These are phyloP conservation scores for Xylaria palmicola DNA, from an alignment of 495 filamentous ascomycete genomes.

Conservation along the genomic window DNA sequence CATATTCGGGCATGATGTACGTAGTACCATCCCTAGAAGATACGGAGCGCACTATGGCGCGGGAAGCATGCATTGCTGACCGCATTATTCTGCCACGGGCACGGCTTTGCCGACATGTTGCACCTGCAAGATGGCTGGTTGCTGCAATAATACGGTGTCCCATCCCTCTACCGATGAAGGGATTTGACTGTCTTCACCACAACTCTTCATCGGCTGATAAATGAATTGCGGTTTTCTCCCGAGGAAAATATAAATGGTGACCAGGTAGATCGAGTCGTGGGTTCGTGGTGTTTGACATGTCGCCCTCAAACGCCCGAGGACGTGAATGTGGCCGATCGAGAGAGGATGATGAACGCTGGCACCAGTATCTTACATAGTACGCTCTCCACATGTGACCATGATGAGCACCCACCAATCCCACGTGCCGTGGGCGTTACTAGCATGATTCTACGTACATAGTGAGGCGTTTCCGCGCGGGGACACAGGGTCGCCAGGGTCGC, in stretches of 20 bases:
- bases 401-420: neutral
- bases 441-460: too few relatives aligned
- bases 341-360: neutral
- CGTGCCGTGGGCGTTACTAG: neutral
- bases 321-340: neutral
- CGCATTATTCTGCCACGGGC: neutral
- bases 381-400: constrained; percentile 3
- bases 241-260: too few relatives aligned
- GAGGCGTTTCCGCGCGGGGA: too few relatives aligned
- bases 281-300: neutral
- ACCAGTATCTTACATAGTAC: neutral
- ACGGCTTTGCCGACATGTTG: neutral
- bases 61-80: constrained; percentile 7
- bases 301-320: neutral
- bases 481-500: too few relatives aligned
- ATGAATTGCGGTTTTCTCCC: neutral
- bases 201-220: neutral
- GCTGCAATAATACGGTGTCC: constrained; percentile 6
- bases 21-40: constrained; percentile 2
- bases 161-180: neutral
- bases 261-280: too few relatives aligned
- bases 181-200: neutral
- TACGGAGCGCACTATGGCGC: neutral
- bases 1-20: neutral
- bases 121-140: constrained; percentile 7